phyloP scores from a whole-genome alignment of 2,329 filamentous ascomycete species.

The Penicillium olsonii region DNA sequence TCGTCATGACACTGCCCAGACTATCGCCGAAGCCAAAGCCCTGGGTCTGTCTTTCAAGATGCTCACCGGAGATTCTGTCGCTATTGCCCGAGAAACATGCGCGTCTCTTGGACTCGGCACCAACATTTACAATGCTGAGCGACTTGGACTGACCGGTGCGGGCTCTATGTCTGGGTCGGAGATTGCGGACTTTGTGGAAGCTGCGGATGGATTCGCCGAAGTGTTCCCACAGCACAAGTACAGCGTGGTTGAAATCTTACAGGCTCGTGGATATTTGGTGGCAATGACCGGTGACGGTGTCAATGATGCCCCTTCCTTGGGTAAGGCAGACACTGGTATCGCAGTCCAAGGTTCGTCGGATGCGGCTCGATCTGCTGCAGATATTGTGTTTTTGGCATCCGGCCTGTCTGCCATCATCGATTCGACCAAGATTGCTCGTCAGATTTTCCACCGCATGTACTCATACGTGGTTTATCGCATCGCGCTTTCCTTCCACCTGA shows the following conservation, averaged over 20 bases:
- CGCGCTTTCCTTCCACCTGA: constrained; percentile 83
- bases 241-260: constrained; percentile 88
- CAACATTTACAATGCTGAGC: constrained; percentile 92
- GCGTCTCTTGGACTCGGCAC: constrained; percentile 88
- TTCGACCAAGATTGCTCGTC: constrained; percentile 86
- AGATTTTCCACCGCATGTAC: constrained; percentile 97
- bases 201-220: constrained; percentile 91
- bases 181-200: constrained; percentile 93
- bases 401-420: constrained; percentile 92
- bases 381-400: constrained; percentile 90
- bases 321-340: constrained; percentile 96
- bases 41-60: constrained; percentile 92
- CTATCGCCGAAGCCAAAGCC: constrained; percentile 84
- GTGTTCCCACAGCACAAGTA: constrained; percentile 97
- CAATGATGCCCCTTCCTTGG: constrained; percentile 88
- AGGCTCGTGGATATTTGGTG: constrained; percentile 89
- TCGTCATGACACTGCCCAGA: constrained; percentile 85
- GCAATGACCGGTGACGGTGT: constrained; percentile 97
- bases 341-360: constrained; percentile 91
- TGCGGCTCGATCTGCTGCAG: constrained; percentile 84
- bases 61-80: constrained; percentile 92
- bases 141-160: constrained; percentile 83
- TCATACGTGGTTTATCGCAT: constrained; percentile 96
- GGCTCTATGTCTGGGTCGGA: constrained; percentile 93
- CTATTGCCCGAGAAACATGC: constrained; percentile 88